Percentiles rank a stretch among this genome's conserved stretches.
phyloP scores from a whole-genome alignment of 1,284 basidiomycete species.

The Neolentinus lepideus region DNA sequence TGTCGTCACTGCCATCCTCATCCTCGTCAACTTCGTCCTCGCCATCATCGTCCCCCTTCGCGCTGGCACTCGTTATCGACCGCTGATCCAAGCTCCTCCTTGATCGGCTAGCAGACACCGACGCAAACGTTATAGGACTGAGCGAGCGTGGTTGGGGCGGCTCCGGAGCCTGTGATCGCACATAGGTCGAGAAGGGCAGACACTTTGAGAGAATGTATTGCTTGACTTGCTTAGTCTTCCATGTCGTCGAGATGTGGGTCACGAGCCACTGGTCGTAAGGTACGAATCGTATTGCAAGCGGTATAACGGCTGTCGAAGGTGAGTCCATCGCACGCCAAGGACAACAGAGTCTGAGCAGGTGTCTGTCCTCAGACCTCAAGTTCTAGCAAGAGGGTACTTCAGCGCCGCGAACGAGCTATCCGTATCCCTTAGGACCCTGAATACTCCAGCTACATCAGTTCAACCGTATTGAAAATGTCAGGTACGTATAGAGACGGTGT shows the following conservation, averaged over 20 bases:
- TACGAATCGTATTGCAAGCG: neutral
- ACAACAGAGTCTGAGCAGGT: too few species aligned
- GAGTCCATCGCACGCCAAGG: neutral
- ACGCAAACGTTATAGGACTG: conserved; percentile 1
- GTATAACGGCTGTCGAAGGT: neutral
- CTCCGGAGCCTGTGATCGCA: neutral
- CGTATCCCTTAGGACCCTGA: too few species aligned
- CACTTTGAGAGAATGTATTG: conserved; percentile 3
- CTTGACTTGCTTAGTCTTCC: conserved; percentile 2
- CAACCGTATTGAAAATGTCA: too few species aligned
- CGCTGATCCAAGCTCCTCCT: neutral
- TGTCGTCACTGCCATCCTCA: neutral
- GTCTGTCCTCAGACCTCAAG: too few species aligned
- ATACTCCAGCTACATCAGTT: too few species aligned
- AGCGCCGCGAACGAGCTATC: too few species aligned
- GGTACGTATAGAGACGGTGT: too few species aligned
- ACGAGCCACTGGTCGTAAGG: conserved; percentile 1
- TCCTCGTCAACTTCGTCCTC: neutral
- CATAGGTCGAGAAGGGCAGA: neutral
- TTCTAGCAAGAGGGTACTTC: too few species aligned
- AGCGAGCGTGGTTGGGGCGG: neutral
- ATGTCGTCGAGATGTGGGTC: neutral
- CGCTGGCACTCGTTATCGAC: neutral
- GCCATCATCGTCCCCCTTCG: neutral
- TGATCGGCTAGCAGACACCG: neutral